Conservation (phyloP, 2,329 filamentous ascomycete genomes). For the Hymenoscyphus fructigenus region DNA sequence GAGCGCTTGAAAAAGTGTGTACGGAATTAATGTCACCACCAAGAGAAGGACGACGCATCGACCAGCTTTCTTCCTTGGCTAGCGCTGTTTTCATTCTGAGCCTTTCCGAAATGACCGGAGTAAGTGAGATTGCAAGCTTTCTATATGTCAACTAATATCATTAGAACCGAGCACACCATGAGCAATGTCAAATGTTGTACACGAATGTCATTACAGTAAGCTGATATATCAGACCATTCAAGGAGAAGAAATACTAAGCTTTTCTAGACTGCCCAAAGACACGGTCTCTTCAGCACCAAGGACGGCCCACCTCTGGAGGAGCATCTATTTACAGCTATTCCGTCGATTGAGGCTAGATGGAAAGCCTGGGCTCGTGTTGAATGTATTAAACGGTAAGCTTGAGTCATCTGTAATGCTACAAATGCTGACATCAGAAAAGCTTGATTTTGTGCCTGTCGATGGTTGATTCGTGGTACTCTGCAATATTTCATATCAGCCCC, state of each 20-base stretch:
- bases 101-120: constrained; percentile 27
- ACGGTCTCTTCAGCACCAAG: constrained; percentile 49
- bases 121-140: constrained; percentile 11
- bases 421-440: constrained; percentile 13
- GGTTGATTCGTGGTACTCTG: constrained; percentile 30
- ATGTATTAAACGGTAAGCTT: constrained; percentile 46
- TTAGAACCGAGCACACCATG: constrained; percentile 31
- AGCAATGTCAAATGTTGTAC: constrained; percentile 47
- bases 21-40: constrained; percentile 23
- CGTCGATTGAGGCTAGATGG: constrained; percentile 48
- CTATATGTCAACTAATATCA: constrained; percentile 1
- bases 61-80: constrained; percentile 25
- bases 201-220: constrained; percentile 48
- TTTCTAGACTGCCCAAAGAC: constrained; percentile 45
- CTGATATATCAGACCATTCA: too few relatives aligned
- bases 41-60: constrained; percentile 22
- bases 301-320: constrained; percentile 44
- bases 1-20: constrained; percentile 27
- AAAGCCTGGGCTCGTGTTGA: constrained; percentile 53
- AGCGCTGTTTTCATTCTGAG: constrained; percentile 26
- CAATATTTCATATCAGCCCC: constrained; percentile 24
- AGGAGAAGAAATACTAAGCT: constrained; percentile 3
- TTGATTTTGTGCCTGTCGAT: constrained; percentile 26
- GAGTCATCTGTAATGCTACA: not conserved
- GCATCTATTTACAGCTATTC: constrained; percentile 43